Base-by-base conservation (phyloP, 805 yeast species). In the Saccharomycopsis oosterbeekiorum region DNA sequence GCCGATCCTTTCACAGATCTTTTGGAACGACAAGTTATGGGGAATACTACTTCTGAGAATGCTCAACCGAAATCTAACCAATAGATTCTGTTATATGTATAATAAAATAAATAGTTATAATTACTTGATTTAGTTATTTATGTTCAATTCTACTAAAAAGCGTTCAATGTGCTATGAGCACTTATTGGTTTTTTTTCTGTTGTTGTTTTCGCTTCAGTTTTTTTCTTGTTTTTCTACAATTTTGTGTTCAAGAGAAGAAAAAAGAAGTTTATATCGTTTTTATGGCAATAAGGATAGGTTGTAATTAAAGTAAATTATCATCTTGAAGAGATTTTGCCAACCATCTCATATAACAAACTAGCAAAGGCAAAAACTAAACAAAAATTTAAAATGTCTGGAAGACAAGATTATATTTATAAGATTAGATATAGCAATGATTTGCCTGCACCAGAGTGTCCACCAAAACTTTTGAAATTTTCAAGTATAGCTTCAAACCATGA, bases 381-480 rank as follows among this genome's bases (percentile, higher is more conserved):
- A 43, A 43, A 8, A 17, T 2, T 17, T 1, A 17, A 43, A 43
- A 62, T 62, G 65, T 57, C 63, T n/a, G 59, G 59, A n/a, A 82
- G 84, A 70, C 92, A 86, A 70, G 92, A 87, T 61, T 88, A 85
- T 69, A 84, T 88, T 60, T 96, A 96, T 55, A 86, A 87, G 67
- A 82, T 88, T 59, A 81, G 96, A 69, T 93, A 91, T 72, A 83
- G 83, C 62, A 94, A 94, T 71, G 88, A 84, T 68, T 78, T 94
- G 26, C 99, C 99, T 5, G 92, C 97, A 1, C 98, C 98, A 10
- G 87, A 93, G 26, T 79, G 94, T 64, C 90, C 96, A 55, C 97
- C 99, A 37, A 89, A 88, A 71, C 79, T 92, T 61, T 73, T 94
- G 59, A 81, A 84, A 57, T 81, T 84, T 66, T 71, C 74, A 42